These are phyloP conservation scores for Cyberlindnera xylosilytica DNA, from an alignment of 805 yeast species.

Conservation along the genomic window DNA sequence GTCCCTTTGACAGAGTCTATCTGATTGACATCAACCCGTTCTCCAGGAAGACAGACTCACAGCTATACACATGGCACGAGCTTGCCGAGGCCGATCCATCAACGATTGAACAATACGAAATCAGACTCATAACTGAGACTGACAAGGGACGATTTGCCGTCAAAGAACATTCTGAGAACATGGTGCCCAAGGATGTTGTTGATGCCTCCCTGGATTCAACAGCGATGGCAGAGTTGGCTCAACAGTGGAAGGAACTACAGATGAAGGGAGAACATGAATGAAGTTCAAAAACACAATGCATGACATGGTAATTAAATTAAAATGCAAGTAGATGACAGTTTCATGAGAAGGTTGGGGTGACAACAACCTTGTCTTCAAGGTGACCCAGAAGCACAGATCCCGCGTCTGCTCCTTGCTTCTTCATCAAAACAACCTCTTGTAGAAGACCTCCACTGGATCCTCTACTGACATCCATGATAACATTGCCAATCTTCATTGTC, in stretches of 20 bases:
- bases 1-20: constrained; percentile 62
- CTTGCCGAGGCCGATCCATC: constrained; percentile 36
- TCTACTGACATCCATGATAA: constrained; percentile 61
- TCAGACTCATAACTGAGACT: constrained; percentile 66
- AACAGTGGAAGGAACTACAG: constrained; percentile 51
- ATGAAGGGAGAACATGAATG: constrained; percentile 22
- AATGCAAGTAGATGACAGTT: background rate
- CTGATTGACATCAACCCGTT: constrained; percentile 88
- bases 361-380: constrained; percentile 53
- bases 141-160: constrained; percentile 74
- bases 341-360: constrained; percentile 45
- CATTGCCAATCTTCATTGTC: constrained; percentile 69
- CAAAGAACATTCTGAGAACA: constrained; percentile 84
- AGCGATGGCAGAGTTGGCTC: constrained; percentile 66
- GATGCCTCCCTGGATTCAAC: constrained; percentile 73
- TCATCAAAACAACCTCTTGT: constrained; percentile 66
- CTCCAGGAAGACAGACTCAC: constrained; percentile 70
- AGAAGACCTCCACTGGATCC: constrained; percentile 69
- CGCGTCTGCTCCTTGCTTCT: constrained; percentile 34
- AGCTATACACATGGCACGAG: constrained; percentile 85
- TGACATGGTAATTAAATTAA: background rate
- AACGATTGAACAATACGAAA: constrained; percentile 38
- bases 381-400: constrained; percentile 50
- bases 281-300: background rate
- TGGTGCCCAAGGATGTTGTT: constrained; percentile 87